Percentiles rank a stretch among this genome's conserved stretches.
These are phyloP conservation scores for Komagataea norvegica DNA, from an alignment of 1,139 yeast species.

Conservation along the genomic window DNA sequence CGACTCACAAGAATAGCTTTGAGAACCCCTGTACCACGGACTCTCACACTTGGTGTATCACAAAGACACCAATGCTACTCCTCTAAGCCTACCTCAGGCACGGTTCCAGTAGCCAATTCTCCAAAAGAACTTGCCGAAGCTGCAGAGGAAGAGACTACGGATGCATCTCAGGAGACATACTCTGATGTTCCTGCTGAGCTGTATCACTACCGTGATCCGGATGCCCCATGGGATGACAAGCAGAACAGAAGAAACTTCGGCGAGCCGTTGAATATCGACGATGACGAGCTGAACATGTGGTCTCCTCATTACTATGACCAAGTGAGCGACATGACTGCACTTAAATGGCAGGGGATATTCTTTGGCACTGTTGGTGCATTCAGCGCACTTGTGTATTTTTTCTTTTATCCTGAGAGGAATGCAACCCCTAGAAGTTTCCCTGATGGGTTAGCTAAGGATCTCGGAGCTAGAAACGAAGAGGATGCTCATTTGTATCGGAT, in stretches of 20 bases:
- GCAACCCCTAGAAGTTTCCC: slow-evolving; percentile 78
- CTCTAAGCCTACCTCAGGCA: not conserved
- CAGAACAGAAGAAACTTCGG: slow-evolving; percentile 76
- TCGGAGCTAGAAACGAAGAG: slow-evolving; percentile 38
- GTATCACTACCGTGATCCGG: slow-evolving; percentile 65
- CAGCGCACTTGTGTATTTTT: slow-evolving; percentile 49
- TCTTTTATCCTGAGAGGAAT: slow-evolving; percentile 69
- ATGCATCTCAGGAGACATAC: slow-evolving; percentile 27
- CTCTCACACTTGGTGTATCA: not conserved
- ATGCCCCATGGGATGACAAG: slow-evolving; percentile 70
- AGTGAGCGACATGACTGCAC: slow-evolving; percentile 59
- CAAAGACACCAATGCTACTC: slow-evolving; percentile 1
- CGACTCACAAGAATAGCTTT: not conserved
- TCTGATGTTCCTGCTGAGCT: slow-evolving; percentile 41
- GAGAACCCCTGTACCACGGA: not conserved
- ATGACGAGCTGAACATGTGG: slow-evolving; percentile 80
- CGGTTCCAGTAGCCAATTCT: slow-evolving; percentile 1
- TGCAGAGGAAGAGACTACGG: slow-evolving; percentile 5
- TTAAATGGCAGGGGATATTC: slow-evolving; percentile 46
- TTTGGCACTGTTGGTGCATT: slow-evolving; percentile 52
- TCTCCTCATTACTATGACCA: slow-evolving; percentile 72
- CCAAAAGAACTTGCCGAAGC: not conserved
- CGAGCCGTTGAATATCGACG: slow-evolving; percentile 67
- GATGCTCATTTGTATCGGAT: slow-evolving; percentile 20
- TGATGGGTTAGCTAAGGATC: slow-evolving; percentile 68